A percentile compares a stretch with the other conserved stretches of the same genome.
phyloP scores from a whole-genome alignment of 2,329 filamentous ascomycete genomes.

The Hirsutella minnesotensis region DNA sequence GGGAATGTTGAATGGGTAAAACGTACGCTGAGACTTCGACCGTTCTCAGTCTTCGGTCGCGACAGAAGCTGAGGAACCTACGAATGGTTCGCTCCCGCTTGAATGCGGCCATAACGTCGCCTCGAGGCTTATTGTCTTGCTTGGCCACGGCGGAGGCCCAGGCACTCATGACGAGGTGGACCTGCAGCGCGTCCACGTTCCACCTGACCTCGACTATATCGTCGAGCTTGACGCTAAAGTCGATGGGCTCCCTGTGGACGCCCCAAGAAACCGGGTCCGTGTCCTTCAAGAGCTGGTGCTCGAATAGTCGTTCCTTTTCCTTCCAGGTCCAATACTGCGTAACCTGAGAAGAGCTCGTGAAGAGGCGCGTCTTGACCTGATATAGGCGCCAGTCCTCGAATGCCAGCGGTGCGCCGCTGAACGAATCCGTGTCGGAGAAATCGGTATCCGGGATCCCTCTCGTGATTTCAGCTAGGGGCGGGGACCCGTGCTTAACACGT shows the following conservation, averaged over 20 bases:
- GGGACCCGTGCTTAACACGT: slow-evolving; percentile 12
- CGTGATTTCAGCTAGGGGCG: slow-evolving; percentile 8
- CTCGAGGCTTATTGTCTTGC: slow-evolving; percentile 23
- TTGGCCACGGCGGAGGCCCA: slow-evolving; percentile 12
- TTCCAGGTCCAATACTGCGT: slow-evolving; percentile 47
- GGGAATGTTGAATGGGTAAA: not conserved
- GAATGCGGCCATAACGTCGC: slow-evolving; percentile 38
- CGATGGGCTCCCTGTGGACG: slow-evolving; percentile 34
- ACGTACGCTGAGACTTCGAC: slow-evolving; percentile 29
- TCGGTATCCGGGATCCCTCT: slow-evolving; percentile 31
- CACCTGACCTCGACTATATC: slow-evolving; percentile 35
- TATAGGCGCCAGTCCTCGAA: slow-evolving; percentile 38
- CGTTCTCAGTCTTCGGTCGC: slow-evolving; percentile 29
- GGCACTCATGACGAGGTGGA: slow-evolving; percentile 27
- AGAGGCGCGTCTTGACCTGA: slow-evolving; percentile 36
- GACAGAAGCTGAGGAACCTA: slow-evolving; percentile 36
- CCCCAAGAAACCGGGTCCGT: slow-evolving; percentile 33
- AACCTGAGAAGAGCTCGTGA: slow-evolving; percentile 32
- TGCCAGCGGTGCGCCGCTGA: slow-evolving; percentile 30
- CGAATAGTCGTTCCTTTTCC: slow-evolving; percentile 26
- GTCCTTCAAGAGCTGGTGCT: slow-evolving; percentile 41
- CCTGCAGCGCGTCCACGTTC: slow-evolving; percentile 27
- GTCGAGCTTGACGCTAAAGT: slow-evolving; percentile 35
- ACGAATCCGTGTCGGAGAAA: slow-evolving; percentile 41
- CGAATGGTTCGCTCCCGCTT: slow-evolving; percentile 40